phyloP scores from a whole-genome alignment of 1,284 basidiomycete species.

The Rhodotorula sp. region DNA sequence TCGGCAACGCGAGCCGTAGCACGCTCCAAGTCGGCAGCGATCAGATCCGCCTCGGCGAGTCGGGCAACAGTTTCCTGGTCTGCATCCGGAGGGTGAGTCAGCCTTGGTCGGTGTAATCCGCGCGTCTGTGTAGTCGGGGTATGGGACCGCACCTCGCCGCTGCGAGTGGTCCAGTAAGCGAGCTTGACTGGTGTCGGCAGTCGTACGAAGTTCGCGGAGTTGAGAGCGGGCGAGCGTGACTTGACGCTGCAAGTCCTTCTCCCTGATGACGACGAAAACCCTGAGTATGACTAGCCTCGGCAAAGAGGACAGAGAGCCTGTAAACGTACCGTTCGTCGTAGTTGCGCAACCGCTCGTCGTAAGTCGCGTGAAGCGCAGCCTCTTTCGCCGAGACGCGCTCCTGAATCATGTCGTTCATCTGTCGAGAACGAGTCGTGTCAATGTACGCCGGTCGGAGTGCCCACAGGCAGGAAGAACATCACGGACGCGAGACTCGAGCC shows the following conservation, averaged over 20 bases:
- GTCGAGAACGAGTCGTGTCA: background rate
- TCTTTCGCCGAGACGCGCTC: slow-evolving; percentile 85
- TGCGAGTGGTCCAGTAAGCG: slow-evolving; percentile 84
- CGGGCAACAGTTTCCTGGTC: slow-evolving; percentile 87
- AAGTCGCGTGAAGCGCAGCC: slow-evolving; percentile 91
- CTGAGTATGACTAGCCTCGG: background rate
- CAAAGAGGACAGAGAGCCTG: background rate
- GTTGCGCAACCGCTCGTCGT: slow-evolving; percentile 90
- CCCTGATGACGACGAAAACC: slow-evolving; percentile 56
- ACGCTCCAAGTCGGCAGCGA: slow-evolving; percentile 85
- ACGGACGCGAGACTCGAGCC: slow-evolving; percentile 75
- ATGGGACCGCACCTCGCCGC: slow-evolving; percentile 65
- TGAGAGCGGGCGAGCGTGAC: slow-evolving; percentile 80
- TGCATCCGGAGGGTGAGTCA: slow-evolving; percentile 46
- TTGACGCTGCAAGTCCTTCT: slow-evolving; percentile 85
- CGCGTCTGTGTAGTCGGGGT: background rate
- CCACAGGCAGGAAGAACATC: background rate
- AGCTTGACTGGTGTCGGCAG: slow-evolving; percentile 87
- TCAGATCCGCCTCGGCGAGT: slow-evolving; percentile 85
- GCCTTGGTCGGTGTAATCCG: background rate
- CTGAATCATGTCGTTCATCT: slow-evolving; percentile 87
- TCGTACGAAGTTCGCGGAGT: slow-evolving; percentile 79
- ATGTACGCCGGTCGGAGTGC: slow-evolving; percentile 21
- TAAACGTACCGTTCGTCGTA: slow-evolving; percentile 77
- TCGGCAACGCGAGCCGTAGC: slow-evolving; percentile 87